Percentiles rank a stretch among this genome's conserved stretches.
These are phyloP conservation scores for Saturnispora galanensis DNA, from an alignment of 805 yeast genomes.

Conservation along the genomic window DNA sequence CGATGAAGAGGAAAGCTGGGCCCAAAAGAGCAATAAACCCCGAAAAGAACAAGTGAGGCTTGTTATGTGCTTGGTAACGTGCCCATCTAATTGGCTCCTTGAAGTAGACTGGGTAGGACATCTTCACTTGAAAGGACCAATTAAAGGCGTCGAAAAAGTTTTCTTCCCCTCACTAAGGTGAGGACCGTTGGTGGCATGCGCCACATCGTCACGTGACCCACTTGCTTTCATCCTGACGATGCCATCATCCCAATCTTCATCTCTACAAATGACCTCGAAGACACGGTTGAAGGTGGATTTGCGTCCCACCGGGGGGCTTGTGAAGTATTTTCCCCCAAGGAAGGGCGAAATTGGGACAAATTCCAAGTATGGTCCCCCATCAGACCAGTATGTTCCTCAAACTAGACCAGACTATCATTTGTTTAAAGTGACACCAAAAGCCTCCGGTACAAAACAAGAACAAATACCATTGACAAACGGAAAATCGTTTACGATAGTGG, in stretches of 20 bases:
- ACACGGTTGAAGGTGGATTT: no score
- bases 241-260: no score
- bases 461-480: slow-evolving; percentile 14
- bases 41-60: slow-evolving; percentile 65
- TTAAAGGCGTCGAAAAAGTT: no score
- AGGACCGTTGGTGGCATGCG: no score
- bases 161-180: no score
- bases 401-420: slow-evolving; percentile 13
- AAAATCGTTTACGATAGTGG: slow-evolving; percentile 21
- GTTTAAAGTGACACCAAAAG: slow-evolving; percentile 5
- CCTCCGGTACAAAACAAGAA: slow-evolving; percentile 9
- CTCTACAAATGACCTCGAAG: no score
- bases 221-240: no score
- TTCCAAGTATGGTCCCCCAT: no score
- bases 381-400: slow-evolving; percentile 10
- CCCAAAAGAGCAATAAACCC: slow-evolving; percentile 56
- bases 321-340: no score
- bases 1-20: slow-evolving; percentile 49
- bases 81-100: slow-evolving; percentile 59
- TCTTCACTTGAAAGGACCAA: neutral
- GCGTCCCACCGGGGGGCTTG: no score
- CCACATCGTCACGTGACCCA: no score
- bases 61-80: slow-evolving; percentile 66
- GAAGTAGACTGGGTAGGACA: slow-evolving; percentile 43
- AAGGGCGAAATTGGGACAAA: no score